Percentiles rank a stretch among this genome's conserved stretches.
Conservation (phyloP, 228 moss, liverwort and hornwort genomes). For the Sphagnum magellanicum region DNA sequence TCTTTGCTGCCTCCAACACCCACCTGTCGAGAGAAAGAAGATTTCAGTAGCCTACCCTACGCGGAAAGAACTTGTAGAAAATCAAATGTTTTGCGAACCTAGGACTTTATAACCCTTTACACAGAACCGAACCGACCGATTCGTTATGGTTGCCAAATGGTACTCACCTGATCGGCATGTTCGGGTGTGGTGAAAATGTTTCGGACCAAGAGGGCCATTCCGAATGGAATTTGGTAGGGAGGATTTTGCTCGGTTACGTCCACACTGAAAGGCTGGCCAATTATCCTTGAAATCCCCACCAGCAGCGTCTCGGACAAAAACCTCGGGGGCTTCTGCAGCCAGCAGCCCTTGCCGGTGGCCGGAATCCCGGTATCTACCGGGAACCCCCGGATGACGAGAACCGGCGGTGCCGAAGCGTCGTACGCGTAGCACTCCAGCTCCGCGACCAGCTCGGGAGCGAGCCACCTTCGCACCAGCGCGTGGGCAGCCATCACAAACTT, state of each 20-base stretch:
- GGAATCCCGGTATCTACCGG: slow-evolving; percentile 42
- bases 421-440: slow-evolving; percentile 13
- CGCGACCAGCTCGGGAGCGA: slow-evolving; percentile 12
- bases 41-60: too few species aligned
- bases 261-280: slow-evolving; percentile 30
- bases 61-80: too few species aligned
- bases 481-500: slow-evolving; percentile 34
- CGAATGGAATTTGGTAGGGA: neutral
- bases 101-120: too few species aligned
- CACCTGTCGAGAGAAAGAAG: too few species aligned
- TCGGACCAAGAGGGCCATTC: slow-evolving; percentile 15
- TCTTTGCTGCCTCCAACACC: slow-evolving; percentile 23
- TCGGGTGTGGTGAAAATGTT: slow-evolving; percentile 16
- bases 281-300: slow-evolving; percentile 26
- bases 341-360: slow-evolving; percentile 10
- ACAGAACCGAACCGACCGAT: too few species aligned
- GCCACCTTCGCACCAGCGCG: slow-evolving; percentile 28
- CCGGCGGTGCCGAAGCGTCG: slow-evolving; percentile 27
- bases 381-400: slow-evolving; percentile 22
- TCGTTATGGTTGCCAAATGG: too few species aligned
- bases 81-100: too few species aligned
- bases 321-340: slow-evolving; percentile 19
- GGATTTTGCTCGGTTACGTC: neutral
- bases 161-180: slow-evolving; percentile 4
- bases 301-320: slow-evolving; percentile 52